phyloP scores from a whole-genome alignment of 176 grass and related monocot genomes.

The Saccharum officinarum region DNA sequence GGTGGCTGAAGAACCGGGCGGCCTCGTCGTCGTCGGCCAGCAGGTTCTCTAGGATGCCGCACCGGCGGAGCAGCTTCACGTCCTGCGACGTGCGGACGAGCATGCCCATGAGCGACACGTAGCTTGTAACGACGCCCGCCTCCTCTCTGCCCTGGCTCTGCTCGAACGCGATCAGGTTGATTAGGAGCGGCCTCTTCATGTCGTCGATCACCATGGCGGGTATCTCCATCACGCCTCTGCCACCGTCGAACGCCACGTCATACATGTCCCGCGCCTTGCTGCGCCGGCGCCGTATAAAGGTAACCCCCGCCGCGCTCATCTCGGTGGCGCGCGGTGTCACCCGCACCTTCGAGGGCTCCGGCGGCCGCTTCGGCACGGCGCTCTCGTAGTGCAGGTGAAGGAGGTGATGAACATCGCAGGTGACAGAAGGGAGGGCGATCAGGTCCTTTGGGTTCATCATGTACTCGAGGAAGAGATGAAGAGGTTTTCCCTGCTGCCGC shows the following conservation, averaged over 20 bases:
- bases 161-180: constrained; percentile 11
- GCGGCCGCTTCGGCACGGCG: neutral
- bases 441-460: too few relatives aligned
- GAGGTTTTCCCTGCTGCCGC: neutral
- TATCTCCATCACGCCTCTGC: neutral
- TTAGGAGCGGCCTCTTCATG: neutral
- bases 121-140: neutral
- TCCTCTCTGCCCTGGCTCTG: neutral
- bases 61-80: neutral
- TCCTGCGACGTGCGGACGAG: neutral
- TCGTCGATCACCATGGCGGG: neutral
- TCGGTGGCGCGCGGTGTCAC: neutral
- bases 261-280: too few relatives aligned
- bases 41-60: neutral
- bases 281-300: too few relatives aligned
- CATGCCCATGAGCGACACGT: too few relatives aligned
- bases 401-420: neutral
- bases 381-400: neutral
- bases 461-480: neutral
- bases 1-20: neutral
- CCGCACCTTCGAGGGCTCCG: neutral
- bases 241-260: neutral
- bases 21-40: neutral
- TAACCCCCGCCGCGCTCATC: constrained; percentile 5
- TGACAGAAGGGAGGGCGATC: too few relatives aligned